These are phyloP conservation scores for Coemansia sp. DNA, from an alignment of 192 early-diverging fungal species.

Conservation along the genomic window DNA sequence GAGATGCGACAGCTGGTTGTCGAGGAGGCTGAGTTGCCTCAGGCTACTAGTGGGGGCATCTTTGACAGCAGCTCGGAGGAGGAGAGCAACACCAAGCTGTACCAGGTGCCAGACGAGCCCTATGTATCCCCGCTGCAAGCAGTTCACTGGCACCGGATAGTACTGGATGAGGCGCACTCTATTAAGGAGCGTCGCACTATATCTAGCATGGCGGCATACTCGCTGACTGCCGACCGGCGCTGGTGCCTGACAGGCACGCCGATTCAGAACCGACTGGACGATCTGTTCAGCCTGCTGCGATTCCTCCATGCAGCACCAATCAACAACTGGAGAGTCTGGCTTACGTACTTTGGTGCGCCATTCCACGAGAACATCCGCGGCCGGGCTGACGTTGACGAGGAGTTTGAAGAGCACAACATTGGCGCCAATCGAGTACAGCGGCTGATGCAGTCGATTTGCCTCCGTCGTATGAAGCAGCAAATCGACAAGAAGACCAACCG, in stretches of 20 bases:
- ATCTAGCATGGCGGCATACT: slow-evolving; percentile 71
- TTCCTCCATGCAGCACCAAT: slow-evolving; percentile 77
- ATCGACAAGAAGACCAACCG: slow-evolving; percentile 64
- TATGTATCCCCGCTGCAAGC: slow-evolving; percentile 50
- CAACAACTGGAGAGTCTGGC: slow-evolving; percentile 72
- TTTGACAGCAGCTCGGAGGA: slow-evolving; percentile 41
- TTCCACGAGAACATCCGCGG: slow-evolving; percentile 61
- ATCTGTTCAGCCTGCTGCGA: slow-evolving; percentile 79
- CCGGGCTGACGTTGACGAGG: background rate
- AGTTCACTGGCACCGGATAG: slow-evolving; percentile 80
- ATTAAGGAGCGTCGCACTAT: slow-evolving; percentile 80
- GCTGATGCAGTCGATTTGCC: slow-evolving; percentile 53
- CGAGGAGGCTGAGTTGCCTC: background rate
- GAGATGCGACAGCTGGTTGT: slow-evolving; percentile 32
- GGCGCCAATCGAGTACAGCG: slow-evolving; percentile 44
- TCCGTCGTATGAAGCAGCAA: slow-evolving; percentile 87
- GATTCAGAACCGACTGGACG: slow-evolving; percentile 80
- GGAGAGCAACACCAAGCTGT: slow-evolving; percentile 28
- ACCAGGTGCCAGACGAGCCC: slow-evolving; percentile 30
- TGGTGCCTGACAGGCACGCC: slow-evolving; percentile 97
- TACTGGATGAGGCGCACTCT: slow-evolving; percentile 93
- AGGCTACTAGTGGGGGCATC: background rate
- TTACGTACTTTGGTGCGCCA: slow-evolving; percentile 70
- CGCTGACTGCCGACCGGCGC: slow-evolving; percentile 63
- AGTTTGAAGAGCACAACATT: slow-evolving; percentile 31